A percentile compares a stretch with the other conserved stretches of the same genome.
Conservation (phyloP, 2,329 filamentous ascomycete species). For the Torrubiellomyces zombiae region DNA sequence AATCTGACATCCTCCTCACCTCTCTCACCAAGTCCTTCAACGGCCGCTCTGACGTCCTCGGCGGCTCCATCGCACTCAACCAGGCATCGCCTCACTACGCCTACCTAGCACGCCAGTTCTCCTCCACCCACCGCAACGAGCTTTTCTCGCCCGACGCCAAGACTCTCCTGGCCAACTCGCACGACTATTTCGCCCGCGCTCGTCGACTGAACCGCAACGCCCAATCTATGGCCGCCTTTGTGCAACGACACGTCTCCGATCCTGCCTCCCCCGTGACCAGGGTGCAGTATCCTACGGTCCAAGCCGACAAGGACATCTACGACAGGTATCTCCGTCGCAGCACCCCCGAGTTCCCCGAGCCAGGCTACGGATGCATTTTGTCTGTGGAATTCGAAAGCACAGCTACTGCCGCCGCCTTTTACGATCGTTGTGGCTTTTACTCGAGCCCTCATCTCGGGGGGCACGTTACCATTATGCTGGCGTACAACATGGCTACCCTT, state of each 20-base stretch:
- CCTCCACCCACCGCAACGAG: slow-evolving; percentile 22
- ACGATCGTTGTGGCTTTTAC: slow-evolving; percentile 30
- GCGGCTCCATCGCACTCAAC: slow-evolving; percentile 31
- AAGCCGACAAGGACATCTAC: slow-evolving; percentile 14
- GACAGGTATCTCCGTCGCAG: slow-evolving; percentile 19
- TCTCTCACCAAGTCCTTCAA: slow-evolving; percentile 43
- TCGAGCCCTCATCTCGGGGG: slow-evolving; percentile 37
- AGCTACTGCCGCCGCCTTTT: slow-evolving; percentile 26
- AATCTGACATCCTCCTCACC: slow-evolving; percentile 32
- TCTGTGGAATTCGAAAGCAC: slow-evolving; percentile 31
- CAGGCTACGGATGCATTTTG: slow-evolving; percentile 39
- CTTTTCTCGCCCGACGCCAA: slow-evolving; percentile 29
- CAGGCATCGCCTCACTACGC: slow-evolving; percentile 24
- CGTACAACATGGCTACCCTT: slow-evolving; percentile 29
- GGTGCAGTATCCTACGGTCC: slow-evolving; percentile 27
- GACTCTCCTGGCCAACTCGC: slow-evolving; percentile 26
- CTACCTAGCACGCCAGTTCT: slow-evolving; percentile 15
- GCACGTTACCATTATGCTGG: slow-evolving; percentile 29
- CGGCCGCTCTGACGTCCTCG: slow-evolving; percentile 38
- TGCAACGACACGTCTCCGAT: slow-evolving; percentile 14
- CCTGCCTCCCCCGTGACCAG: slow-evolving; percentile 17
- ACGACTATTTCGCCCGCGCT: slow-evolving; percentile 23
- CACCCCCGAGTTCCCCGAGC: slow-evolving; percentile 25
- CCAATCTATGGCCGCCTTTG: slow-evolving; percentile 20
- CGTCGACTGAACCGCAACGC: slow-evolving; percentile 26